A percentile compares a stretch with the other conserved stretches of the same genome.
Evolutionary conservation across 2,329 filamentous ascomycete genomes (phyloP).

Genomic region (Fusarium sarcochroum): DNA sequence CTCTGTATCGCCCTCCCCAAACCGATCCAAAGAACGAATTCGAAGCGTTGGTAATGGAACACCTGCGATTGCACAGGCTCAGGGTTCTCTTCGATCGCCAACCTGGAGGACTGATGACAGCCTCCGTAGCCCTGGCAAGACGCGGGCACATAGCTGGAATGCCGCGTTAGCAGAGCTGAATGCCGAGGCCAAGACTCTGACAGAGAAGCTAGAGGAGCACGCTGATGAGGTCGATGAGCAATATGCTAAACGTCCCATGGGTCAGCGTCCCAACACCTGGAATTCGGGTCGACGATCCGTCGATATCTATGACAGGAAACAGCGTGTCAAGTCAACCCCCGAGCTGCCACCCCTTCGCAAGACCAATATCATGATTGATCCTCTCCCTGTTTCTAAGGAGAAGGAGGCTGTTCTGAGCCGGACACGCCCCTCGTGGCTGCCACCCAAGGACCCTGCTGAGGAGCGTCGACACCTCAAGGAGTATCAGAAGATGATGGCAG

Average conservation of each 20-base stretch:
- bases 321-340: slow-evolving; percentile 74
- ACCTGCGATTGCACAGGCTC: slow-evolving; percentile 69
- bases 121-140: slow-evolving; percentile 61
- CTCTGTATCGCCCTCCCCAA: slow-evolving; percentile 68
- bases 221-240: slow-evolving; percentile 70
- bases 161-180: slow-evolving; percentile 77
- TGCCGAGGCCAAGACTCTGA: slow-evolving; percentile 79
- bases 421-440: slow-evolving; percentile 86
- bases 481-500: slow-evolving; percentile 86
- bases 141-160: slow-evolving; percentile 81
- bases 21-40: slow-evolving; percentile 66
- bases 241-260: slow-evolving; percentile 52
- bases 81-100: slow-evolving; percentile 72
- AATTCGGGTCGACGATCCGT: slow-evolving; percentile 53
- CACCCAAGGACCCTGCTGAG: slow-evolving; percentile 89
- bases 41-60: slow-evolving; percentile 75
- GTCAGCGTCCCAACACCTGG: slow-evolving; percentile 59
- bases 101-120: slow-evolving; percentile 65
- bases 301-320: slow-evolving; percentile 60
- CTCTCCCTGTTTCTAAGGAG: slow-evolving; percentile 85
- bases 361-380: slow-evolving; percentile 87
- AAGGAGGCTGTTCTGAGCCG: slow-evolving; percentile 87
- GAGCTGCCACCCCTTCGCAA: slow-evolving; percentile 78
- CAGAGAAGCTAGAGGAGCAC: slow-evolving; percentile 85
- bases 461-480: slow-evolving; percentile 90